phyloP scores from a whole-genome alignment of 768 basidiomycete species.

The Auricularia sp. region DNA sequence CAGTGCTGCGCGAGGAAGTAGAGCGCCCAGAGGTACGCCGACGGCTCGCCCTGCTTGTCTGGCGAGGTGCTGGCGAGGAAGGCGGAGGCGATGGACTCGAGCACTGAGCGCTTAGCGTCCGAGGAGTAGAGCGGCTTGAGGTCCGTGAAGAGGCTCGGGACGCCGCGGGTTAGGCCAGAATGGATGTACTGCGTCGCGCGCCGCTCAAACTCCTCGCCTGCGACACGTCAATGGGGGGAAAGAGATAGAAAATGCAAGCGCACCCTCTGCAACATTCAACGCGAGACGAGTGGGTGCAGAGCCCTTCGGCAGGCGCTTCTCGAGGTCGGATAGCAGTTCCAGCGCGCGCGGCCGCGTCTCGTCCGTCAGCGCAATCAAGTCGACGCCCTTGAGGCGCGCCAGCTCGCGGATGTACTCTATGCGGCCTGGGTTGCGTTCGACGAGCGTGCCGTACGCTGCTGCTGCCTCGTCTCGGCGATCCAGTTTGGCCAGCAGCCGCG shows the following conservation, averaged over 20 bases:
- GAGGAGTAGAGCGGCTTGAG: constrained; percentile 75
- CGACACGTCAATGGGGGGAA: constrained; percentile 4
- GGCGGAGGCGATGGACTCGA: constrained; percentile 62
- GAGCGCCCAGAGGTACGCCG: constrained; percentile 86
- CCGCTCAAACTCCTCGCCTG: constrained; percentile 59
- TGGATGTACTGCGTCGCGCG: constrained; percentile 59
- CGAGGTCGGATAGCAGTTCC: constrained; percentile 47
- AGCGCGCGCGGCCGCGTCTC: constrained; percentile 45
- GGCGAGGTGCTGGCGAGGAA: constrained; percentile 25
- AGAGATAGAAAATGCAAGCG: constrained; percentile 3
- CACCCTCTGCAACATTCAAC: constrained; percentile 53
- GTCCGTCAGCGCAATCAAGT: constrained; percentile 41
- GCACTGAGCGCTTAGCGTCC: constrained; percentile 47
- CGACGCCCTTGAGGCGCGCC: constrained; percentile 53
- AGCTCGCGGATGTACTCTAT: constrained; percentile 72
- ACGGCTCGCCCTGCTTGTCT: constrained; percentile 31
- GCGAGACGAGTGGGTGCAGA: constrained; percentile 64
- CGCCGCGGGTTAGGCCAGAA: constrained; percentile 65
- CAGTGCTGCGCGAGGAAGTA: constrained; percentile 92
- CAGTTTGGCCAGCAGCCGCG: constrained; percentile 65
- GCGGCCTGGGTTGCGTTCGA: constrained; percentile 80
- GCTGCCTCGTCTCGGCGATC: constrained; percentile 59
- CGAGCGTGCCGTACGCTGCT: constrained; percentile 67
- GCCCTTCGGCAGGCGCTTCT: constrained; percentile 54
- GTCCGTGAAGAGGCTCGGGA: constrained; percentile 90